Base-by-base conservation (phyloP, 176 grass and related monocot genomes). In the Panicum miliaceum region DNA sequence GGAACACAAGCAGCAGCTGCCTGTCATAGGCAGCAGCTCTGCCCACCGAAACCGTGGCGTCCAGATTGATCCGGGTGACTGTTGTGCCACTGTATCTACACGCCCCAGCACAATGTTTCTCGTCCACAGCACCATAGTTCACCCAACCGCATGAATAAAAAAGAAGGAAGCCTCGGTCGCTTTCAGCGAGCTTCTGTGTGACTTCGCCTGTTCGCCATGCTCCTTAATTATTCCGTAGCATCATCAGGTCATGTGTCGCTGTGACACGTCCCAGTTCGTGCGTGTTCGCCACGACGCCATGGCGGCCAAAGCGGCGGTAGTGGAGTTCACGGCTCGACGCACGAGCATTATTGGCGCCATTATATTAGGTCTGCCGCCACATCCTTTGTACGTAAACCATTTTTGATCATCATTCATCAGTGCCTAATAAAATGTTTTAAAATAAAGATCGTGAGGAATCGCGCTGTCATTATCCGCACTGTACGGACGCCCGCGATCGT, bases 251-350 rank as follows among this genome's bases (percentile, higher is more conserved):
- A n/a, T n/a, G 15, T 64, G 65, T 63, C 73, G 3, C 53, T 73
- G 73, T 52, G n/a, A 35, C 64, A 10, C 59, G 32, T 38, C 7
- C 66, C 7, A 16, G 32, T 23, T 58, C 41, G 65, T 52, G 26
- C 36, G 38, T 89, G 81, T 59, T 67, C 8, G 81, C 81, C 75
- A 88, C 41, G 58, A 79, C 23, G 45, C 26, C 86, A 38, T 37
- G 67, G 20, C 56, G 59, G 41, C 7, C 58, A 88, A 79, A 84
- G 68, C 11, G 38, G 47, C 16, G 19, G 19, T 18, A 74, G 43
- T 64, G 35, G 1, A 22, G 20, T 41, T 45, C 35, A 37, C 36
- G 19, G 47, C 14, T 86, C 9, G n/a, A 41, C 62, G 56, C 67
- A 14, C 63, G 58, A 58, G 12, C 73, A 14, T 59, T 68, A 80